Evolutionary conservation across 2,329 filamentous ascomycete genomes (phyloP).

Genomic region (Sphaerulina vaccinii): DNA sequence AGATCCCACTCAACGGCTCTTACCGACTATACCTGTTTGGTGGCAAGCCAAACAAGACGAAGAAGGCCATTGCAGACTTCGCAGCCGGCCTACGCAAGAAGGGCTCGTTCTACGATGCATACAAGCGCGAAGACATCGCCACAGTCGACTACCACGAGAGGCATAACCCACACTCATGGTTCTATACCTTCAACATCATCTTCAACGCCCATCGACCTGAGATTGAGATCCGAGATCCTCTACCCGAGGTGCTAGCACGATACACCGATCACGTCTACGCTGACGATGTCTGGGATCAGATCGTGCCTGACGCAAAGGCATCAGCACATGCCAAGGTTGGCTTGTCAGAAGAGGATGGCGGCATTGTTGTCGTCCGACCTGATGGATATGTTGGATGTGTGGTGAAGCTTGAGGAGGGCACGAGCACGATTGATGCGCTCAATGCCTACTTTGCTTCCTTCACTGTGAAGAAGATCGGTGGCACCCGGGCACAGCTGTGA

Average conservation of each 20-base stretch:
- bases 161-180: slow-evolving; percentile 79
- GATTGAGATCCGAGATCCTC: slow-evolving; percentile 70
- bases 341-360: slow-evolving; percentile 68
- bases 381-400: slow-evolving; percentile 85
- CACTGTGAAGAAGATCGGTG: slow-evolving; percentile 57
- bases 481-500: slow-evolving; percentile 31
- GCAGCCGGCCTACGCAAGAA: slow-evolving; percentile 62
- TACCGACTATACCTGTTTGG: slow-evolving; percentile 85
- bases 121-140: slow-evolving; percentile 60
- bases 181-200: slow-evolving; percentile 77
- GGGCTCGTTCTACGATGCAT: slow-evolving; percentile 69
- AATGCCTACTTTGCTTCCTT: slow-evolving; percentile 80
- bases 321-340: slow-evolving; percentile 87
- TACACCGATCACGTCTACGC: slow-evolving; percentile 84
- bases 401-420: slow-evolving; percentile 70
- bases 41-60: slow-evolving; percentile 62
- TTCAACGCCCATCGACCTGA: slow-evolving; percentile 65
- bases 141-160: slow-evolving; percentile 72
- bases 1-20: slow-evolving; percentile 82
- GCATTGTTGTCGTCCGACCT: slow-evolving; percentile 78
- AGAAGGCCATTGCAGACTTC: slow-evolving; percentile 67
- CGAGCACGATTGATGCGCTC: slow-evolving; percentile 76
- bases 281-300: slow-evolving; percentile 74
- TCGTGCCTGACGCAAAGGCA: slow-evolving; percentile 67
- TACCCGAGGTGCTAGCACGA: slow-evolving; percentile 68